These are phyloP conservation scores for Nyctanthes arbortristis DNA, from an alignment of 257 asterid species.

Conservation along the genomic window DNA sequence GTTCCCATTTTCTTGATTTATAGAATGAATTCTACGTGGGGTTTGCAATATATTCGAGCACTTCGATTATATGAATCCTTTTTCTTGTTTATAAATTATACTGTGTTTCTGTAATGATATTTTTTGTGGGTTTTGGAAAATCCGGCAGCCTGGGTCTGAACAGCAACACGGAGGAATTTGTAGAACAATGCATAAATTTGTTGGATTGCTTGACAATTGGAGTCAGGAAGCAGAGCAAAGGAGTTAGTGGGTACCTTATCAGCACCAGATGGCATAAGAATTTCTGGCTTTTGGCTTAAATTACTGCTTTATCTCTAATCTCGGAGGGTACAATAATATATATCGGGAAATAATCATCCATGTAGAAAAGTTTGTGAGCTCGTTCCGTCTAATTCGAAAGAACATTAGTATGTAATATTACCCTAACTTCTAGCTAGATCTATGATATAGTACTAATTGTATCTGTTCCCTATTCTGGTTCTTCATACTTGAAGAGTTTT, in stretches of 20 bases:
- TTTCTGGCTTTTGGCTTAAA: slow-evolving; percentile 90
- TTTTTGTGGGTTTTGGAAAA: not conserved
- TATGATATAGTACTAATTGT: too few species aligned
- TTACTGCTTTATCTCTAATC: slow-evolving; percentile 20
- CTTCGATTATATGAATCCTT: too few species aligned
- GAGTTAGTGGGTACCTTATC: slow-evolving; percentile 87
- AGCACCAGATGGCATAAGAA: slow-evolving; percentile 94
- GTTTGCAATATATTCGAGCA: too few species aligned
- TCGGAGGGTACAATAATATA: not conserved
- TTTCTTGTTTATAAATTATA: too few species aligned
- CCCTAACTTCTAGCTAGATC: slow-evolving; percentile 12
- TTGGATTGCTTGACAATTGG: slow-evolving; percentile 90
- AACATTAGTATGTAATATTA: slow-evolving; percentile 18
- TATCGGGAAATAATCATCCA: slow-evolving; percentile 12
- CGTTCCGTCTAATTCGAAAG: slow-evolving; percentile 1
- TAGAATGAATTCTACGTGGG: not conserved
- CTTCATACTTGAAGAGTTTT: not conserved
- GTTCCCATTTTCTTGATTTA: not conserved
- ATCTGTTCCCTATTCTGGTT: not conserved
- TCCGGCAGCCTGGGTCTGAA: slow-evolving; percentile 56
- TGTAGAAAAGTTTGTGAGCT: slow-evolving; percentile 14
- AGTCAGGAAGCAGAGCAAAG: slow-evolving; percentile 75
- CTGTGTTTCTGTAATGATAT: too few species aligned
- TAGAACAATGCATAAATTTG: slow-evolving; percentile 63
- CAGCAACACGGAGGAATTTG: slow-evolving; percentile 68